Evolutionary conservation across 192 early-diverging fungal genomes (phyloP), one percentile per base, ranked within the genome.

Genomic region (Mortierella antarctica): DNA sequence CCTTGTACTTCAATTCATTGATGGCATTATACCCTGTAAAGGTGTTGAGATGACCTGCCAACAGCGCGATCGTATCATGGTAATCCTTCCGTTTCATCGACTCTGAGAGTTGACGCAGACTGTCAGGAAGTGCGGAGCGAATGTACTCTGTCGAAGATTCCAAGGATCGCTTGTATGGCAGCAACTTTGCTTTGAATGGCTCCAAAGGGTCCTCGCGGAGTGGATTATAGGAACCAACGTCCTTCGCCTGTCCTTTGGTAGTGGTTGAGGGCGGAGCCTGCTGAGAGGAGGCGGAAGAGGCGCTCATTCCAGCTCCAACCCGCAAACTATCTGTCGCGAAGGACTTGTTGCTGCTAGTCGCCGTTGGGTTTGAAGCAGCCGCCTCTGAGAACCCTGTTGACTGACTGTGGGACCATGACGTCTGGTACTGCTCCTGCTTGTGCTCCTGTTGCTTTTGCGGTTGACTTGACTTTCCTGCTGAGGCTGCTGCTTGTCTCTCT

Each of bases 11-110:
- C 7, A 95, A 85, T 10, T 82, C 61, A 31, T 92, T 87, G 45
- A 96, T 89, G 15, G 86, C 80, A 31, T 87, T 88, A 47, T 93
- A 93, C 17, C 93, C 92, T 11, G 94, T 93, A 44, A 91, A 77
- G 62, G 89, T 85, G 69, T 95, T 95, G 18, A 93, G 85, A 48
- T 85, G 87, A 11, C 79, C 67, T 11, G 84, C 73, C 0, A 83
- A n/a, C 45, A 72, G 77, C 2, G 70, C 50, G 23, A 80, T 59
- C 0, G 69, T 71, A 12, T 72, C 70, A 47, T 44, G 65, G 49
- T 80, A 80, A 42, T 80, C 77, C 55, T 80, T 80, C 4, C 70
- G 54, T 44, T 80, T 80, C 14, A 80, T 66, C 3, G 77, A 80
- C n/a, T 80, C 77, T 63, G 62, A 62, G 18, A 80, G 65, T 56